Evolutionary conservation across 2,329 filamentous ascomycete genomes (phyloP).

Genomic region (Paramyrothecium roridum): DNA sequence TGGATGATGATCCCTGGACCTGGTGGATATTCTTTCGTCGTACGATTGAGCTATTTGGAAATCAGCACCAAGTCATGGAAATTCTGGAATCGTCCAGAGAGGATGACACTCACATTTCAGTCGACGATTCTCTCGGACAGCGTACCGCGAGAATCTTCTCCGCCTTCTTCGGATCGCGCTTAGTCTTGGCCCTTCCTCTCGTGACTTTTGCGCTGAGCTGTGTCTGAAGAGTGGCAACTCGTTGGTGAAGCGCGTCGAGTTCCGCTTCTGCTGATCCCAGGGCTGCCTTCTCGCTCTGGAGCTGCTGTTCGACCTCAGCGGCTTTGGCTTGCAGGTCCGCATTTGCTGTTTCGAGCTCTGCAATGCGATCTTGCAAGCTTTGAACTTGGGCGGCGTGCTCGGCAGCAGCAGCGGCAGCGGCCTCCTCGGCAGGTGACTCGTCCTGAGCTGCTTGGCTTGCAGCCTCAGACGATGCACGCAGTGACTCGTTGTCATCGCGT

Average conservation of each 20-base stretch:
- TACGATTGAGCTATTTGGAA: background rate
- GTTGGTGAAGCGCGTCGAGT: background rate
- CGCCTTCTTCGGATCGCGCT: background rate
- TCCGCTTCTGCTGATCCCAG: background rate
- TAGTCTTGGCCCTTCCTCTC: background rate
- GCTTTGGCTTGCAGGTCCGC: background rate
- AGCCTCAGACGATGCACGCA: constrained; percentile 13
- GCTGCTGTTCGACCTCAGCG: background rate
- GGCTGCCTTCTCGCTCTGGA: background rate
- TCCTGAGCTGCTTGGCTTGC: constrained; percentile 8
- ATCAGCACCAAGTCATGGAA: background rate
- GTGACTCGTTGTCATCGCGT: constrained; percentile 16
- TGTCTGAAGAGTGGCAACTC: background rate
- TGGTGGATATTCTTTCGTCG: background rate
- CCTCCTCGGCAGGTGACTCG: no score
- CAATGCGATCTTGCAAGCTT: background rate
- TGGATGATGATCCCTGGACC: background rate
- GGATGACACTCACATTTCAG: background rate
- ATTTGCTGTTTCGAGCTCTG: background rate
- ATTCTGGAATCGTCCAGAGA: no score
- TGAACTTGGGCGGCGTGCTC: background rate
- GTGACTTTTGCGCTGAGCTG: no score
- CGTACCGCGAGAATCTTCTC: background rate
- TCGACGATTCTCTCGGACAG: background rate
- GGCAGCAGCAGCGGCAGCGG: no score